Conservation (phyloP, 148 eudicot species). For the Fagopyrum esculentum region DNA sequence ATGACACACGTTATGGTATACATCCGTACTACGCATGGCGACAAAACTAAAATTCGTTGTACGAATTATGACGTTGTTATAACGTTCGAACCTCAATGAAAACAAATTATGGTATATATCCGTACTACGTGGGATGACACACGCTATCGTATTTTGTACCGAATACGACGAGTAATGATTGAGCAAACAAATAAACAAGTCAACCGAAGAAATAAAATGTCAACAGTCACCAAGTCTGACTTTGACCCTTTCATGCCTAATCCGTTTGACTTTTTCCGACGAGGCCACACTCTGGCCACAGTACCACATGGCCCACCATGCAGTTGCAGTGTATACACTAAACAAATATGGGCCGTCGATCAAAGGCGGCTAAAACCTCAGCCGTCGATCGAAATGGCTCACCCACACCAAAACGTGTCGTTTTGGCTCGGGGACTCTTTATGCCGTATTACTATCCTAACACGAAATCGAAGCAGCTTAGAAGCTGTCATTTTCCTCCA, state of each 20-base stretch:
- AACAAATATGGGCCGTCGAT: not conserved
- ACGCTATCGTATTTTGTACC: no score
- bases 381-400: not conserved
- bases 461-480: not conserved
- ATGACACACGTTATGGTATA: no score
- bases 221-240: conserved; percentile 1
- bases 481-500: not conserved
- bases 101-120: no score
- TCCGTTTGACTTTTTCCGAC: not conserved
- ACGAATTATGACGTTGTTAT: no score
- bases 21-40: no score
- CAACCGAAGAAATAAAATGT: not conserved
- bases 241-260: not conserved
- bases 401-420: conserved; percentile 7
- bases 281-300: not conserved
- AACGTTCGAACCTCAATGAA: no score
- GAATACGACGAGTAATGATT: not conserved
- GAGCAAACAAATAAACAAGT: not conserved
- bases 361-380: not conserved
- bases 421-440: not conserved
- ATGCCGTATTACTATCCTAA: not conserved
- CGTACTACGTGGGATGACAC: no score
- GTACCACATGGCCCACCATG: not conserved
- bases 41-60: no score
- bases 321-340: not conserved